Evolutionary conservation across 2,329 filamentous ascomycete genomes (phyloP).

Genomic region (Ophiocordyceps camponoti-saundersi): DNA sequence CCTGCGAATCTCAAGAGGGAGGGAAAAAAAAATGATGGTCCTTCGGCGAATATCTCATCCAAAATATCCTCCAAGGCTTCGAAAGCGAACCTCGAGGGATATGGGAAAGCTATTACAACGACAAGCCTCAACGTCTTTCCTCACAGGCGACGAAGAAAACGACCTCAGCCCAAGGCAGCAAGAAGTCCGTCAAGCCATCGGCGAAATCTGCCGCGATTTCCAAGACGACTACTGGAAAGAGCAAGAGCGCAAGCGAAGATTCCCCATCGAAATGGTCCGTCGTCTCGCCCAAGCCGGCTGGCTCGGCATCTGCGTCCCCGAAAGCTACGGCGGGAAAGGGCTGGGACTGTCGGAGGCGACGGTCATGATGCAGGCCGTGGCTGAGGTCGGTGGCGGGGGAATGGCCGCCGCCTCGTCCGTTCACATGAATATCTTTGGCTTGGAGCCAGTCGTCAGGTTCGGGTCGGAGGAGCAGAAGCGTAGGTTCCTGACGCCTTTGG

Average conservation of each 20-base stretch:
- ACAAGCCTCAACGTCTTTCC: too few species aligned
- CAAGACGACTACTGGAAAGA: constrained; percentile 64
- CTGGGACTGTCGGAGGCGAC: constrained; percentile 67
- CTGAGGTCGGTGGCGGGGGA: constrained; percentile 54
- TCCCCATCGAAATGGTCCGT: constrained; percentile 61
- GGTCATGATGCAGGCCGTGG: constrained; percentile 74
- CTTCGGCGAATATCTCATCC: too few species aligned
- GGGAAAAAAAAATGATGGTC: too few species aligned
- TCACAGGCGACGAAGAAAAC: too few species aligned
- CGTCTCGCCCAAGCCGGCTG: constrained; percentile 60
- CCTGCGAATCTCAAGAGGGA: too few species aligned
- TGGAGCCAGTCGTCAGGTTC: constrained; percentile 58
- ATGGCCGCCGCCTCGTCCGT: constrained; percentile 53
- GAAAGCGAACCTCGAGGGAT: too few species aligned
- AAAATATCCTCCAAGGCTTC: too few species aligned
- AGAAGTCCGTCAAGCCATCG: constrained; percentile 52
- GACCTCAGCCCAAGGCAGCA: constrained; percentile 60
- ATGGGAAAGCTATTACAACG: too few species aligned
- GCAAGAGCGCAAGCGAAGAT: constrained; percentile 49
- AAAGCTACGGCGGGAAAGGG: constrained; percentile 55
- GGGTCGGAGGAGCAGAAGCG: constrained; percentile 47
- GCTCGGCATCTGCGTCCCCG: constrained; percentile 66
- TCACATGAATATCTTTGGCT: constrained; percentile 55
- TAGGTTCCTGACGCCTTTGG: constrained; percentile 50
- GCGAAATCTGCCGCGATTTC: constrained; percentile 51